Conservation (phyloP, 352 stramenopile species). For the Globisporangium uncinulatum region DNA sequence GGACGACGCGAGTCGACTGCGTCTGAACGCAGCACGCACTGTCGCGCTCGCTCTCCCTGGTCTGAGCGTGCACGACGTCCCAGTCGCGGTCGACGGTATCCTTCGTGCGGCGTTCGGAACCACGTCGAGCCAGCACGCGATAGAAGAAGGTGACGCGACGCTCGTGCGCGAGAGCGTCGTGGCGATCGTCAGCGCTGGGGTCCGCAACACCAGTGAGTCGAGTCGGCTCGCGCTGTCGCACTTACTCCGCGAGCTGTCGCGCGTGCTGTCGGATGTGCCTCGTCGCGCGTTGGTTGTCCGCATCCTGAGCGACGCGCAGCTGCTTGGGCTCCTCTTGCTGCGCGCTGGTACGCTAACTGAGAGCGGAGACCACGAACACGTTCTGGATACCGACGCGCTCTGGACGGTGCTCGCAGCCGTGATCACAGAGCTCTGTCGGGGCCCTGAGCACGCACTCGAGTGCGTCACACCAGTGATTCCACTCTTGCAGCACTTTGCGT, state of each 20-base stretch:
- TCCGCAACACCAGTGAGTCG: background rate
- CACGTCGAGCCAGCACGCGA: background rate
- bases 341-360: slow-evolving; percentile 2
- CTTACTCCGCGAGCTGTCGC: slow-evolving; percentile 15
- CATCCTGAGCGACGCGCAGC: slow-evolving; percentile 21
- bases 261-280: slow-evolving; percentile 14
- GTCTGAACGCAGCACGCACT: slow-evolving; percentile 21
- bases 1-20: slow-evolving; percentile 11
- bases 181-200: slow-evolving; percentile 11
- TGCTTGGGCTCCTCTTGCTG: slow-evolving; percentile 24
- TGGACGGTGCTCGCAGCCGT: slow-evolving; percentile 25
- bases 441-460: slow-evolving; percentile 15
- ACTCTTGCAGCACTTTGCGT: slow-evolving; percentile 57
- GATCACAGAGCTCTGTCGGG: slow-evolving; percentile 16
- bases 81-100: slow-evolving; percentile 18
- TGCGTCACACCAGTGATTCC: slow-evolving; percentile 24
- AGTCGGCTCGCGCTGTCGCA: background rate
- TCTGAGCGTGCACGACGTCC: slow-evolving; percentile 17
- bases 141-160: slow-evolving; percentile 11
- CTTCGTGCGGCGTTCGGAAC: slow-evolving; percentile 1
- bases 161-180: slow-evolving; percentile 21
- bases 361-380: slow-evolving; percentile 1
- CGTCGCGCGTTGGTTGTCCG: slow-evolving; percentile 16
- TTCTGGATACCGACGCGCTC: slow-evolving; percentile 6
- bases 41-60: slow-evolving; percentile 16